Evolutionary conservation across 768 basidiomycete species (phyloP), one percentile per base, ranked within the genome.

Genomic region (Suillus cothurnatus): DNA sequence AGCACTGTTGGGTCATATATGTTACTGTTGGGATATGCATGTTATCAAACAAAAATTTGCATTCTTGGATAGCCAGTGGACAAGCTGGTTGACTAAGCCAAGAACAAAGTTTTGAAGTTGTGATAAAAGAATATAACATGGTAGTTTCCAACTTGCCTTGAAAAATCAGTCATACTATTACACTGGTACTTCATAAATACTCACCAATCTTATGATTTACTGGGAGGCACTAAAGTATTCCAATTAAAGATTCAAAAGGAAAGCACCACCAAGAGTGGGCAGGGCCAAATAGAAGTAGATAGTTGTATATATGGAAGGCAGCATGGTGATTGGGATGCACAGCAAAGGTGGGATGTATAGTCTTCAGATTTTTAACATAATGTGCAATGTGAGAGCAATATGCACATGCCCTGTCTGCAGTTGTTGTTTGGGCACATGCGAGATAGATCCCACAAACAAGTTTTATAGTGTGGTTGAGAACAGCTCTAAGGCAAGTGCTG

Each of bases 171-270:
- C 6, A 3, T 19, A 14, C 8, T n/a, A 45, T n/a, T n/a, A 45
- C 26, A 50, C 49, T 50, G 4, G 26, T 50, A 15, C 7, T 26
- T 23, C 23, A 6, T 6, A 28, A 52, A 52, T 0, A 36, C 69
- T 64, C 52, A 80, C 78, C 79, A 43, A 73, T 71, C 61, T 74
- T 74, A 5, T 53, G 57, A 61, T 81, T 81, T 1, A 74, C 77
- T 17, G 70, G 67, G 17, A 71, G 50, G 6, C 67, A 61, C 47
- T 78, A 77, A 19, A 81, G 64, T 9, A 76, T 63, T 38, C 74
- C 70, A 56, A 76, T 79, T 43, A 73, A 74, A 21, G 72, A 67
- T 59, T 81, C 72, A 52, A 75, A 80, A 15, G 72, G 70, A 39
- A 70, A 70, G 8, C 70, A 67, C 65, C 73, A 66, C 59, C 71